A percentile compares a stretch with the other conserved stretches of the same genome.
Conservation (phyloP, 225 moss, liverwort and hornwort species). For the Bryoerythrophyllum caledonicum region DNA sequence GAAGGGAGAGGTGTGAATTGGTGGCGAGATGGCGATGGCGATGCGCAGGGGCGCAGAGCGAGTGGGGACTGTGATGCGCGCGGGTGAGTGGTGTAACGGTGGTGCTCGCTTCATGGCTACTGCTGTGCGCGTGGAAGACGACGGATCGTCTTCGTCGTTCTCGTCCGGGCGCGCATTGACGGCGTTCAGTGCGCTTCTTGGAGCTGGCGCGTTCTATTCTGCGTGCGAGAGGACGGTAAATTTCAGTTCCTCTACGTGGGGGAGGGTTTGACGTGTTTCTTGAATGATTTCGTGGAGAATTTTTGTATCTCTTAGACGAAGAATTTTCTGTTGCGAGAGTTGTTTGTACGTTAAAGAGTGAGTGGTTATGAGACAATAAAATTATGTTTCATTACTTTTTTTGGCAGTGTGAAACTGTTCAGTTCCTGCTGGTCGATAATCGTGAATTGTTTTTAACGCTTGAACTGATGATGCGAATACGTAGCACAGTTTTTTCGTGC, state of each 20-base stretch:
- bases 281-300: conserved; percentile 1
- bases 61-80: conserved; percentile 16
- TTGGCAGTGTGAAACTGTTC: neutral
- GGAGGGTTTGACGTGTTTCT: conserved; percentile 1
- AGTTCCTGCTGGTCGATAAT: neutral
- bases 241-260: neutral
- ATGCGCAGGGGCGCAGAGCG: conserved; percentile 35
- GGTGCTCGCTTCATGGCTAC: conserved; percentile 16
- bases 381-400: neutral
- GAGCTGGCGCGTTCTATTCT: conserved; percentile 36
- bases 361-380: neutral
- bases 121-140: conserved; percentile 28
- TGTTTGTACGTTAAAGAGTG: neutral
- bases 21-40: conserved; percentile 26
- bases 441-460: neutral
- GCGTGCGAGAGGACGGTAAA: conserved; percentile 38
- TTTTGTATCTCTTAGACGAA: neutral
- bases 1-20: neutral
- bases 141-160: conserved; percentile 11
- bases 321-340: neutral
- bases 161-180: conserved; percentile 31
- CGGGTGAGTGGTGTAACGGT: conserved; percentile 16
- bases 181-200: conserved; percentile 37
- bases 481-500: neutral
- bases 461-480: neutral